These are phyloP conservation scores for Starmerella asiatica DNA, from an alignment of 805 yeast species.

Conservation along the genomic window DNA sequence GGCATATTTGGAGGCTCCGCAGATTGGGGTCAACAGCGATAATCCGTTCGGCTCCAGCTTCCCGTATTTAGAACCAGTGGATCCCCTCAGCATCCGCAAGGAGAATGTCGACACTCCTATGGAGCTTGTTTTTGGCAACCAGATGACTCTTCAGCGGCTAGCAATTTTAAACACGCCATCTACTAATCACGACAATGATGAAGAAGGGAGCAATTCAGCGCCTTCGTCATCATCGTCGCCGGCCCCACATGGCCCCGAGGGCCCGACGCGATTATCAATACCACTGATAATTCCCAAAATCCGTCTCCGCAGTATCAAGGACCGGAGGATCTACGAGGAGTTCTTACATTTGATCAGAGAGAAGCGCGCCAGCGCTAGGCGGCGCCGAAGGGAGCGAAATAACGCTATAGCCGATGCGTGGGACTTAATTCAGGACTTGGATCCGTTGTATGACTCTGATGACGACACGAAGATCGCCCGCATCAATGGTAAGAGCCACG, in stretches of 20 bases:
- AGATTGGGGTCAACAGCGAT: slow-evolving; percentile 34
- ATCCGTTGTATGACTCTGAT: slow-evolving; percentile 28
- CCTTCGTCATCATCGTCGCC: neutral
- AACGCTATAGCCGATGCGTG: slow-evolving; percentile 24
- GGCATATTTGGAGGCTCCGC: slow-evolving; percentile 61
- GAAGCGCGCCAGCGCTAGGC: slow-evolving; percentile 20
- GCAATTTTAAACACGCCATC: slow-evolving; percentile 25
- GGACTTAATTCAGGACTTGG: slow-evolving; percentile 23
- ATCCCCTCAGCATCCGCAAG: slow-evolving; percentile 20
- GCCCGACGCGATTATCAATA: no score
- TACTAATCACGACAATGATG: slow-evolving; percentile 1
- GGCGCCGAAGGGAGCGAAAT: slow-evolving; percentile 15
- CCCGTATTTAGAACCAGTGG: slow-evolving; percentile 31
- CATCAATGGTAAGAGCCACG: slow-evolving; percentile 5
- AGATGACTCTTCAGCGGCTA: slow-evolving; percentile 30
- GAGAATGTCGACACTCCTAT: slow-evolving; percentile 35
- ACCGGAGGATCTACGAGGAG: slow-evolving; percentile 14
- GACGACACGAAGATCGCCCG: slow-evolving; percentile 19
- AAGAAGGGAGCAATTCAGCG: neutral
- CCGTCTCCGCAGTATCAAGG: slow-evolving; percentile 14
- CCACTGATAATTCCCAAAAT: slow-evolving; percentile 14
- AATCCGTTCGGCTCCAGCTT: slow-evolving; percentile 48
- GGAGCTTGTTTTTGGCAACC: slow-evolving; percentile 34
- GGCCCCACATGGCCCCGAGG: no score
- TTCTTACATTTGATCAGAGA: slow-evolving; percentile 12